phyloP scores from a whole-genome alignment of 163 green algal species.

The Chlamydomonas reinhardtii region DNA sequence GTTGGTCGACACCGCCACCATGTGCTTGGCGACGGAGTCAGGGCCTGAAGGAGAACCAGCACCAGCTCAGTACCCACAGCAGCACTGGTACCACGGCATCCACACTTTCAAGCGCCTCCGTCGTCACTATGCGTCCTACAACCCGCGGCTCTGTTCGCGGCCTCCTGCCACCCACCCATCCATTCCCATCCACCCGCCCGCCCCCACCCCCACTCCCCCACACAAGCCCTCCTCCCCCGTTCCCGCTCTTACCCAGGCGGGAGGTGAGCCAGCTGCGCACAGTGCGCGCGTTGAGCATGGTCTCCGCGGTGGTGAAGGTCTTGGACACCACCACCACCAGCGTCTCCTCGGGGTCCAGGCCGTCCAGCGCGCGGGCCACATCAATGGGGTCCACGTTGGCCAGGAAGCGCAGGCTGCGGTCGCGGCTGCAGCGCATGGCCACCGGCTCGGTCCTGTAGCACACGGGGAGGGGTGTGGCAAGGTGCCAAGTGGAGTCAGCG shows the following conservation, averaged over 20 bases:
- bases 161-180: too few relatives aligned
- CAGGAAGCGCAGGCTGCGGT: conserved; percentile 92
- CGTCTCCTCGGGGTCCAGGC: conserved; percentile 95
- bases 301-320: conserved; percentile 99
- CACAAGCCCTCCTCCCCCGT: not conserved
- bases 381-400: conserved; percentile 99
- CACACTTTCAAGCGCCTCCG: too few relatives aligned
- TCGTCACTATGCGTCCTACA: too few relatives aligned
- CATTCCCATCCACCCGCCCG: not conserved
- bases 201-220: not conserved
- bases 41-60: conserved; percentile 54
- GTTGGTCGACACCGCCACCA: conserved; percentile 99
- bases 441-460: conserved; percentile 72
- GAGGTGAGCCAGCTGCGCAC: conserved; percentile 90
- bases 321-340: conserved; percentile 98
- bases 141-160: too few relatives aligned
- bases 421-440: conserved; percentile 69
- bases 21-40: conserved; percentile 96
- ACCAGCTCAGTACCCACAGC: not conserved
- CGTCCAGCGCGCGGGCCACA: conserved; percentile 90
- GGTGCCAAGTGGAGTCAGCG: too few relatives aligned
- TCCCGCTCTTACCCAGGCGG: conserved; percentile 72
- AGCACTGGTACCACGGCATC: too few relatives aligned
- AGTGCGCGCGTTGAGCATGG: conserved; percentile 99
- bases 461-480: too few relatives aligned